Evolutionary conservation across 2,329 filamentous ascomycete species (phyloP).

Genomic region (Trichoderma sp.): DNA sequence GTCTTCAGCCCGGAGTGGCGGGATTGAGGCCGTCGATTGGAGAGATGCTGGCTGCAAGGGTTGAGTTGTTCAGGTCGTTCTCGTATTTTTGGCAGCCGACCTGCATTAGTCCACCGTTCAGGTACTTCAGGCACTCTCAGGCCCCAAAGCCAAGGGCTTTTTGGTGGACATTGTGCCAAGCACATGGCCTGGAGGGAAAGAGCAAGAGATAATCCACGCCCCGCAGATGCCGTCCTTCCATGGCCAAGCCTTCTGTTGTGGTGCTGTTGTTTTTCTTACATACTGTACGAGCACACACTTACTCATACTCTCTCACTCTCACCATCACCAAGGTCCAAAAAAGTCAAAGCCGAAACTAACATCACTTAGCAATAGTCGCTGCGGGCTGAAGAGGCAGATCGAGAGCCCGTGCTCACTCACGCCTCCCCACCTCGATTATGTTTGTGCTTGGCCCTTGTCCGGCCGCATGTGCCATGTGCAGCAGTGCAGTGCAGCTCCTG

Average conservation of each 20-base stretch:
- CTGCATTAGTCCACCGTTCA: slow-evolving; percentile 16
- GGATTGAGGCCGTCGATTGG: slow-evolving; percentile 20
- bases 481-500: neutral
- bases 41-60: slow-evolving; percentile 10
- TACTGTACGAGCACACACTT: neutral
- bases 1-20: slow-evolving; percentile 17
- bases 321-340: neutral
- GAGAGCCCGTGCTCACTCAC: neutral
- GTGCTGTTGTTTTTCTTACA: neutral
- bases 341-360: neutral
- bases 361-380: neutral
- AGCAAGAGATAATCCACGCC: neutral
- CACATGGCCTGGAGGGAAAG: neutral
- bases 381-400: slow-evolving; percentile 1
- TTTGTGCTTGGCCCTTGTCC: neutral
- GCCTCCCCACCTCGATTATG: neutral
- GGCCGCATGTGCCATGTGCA: neutral
- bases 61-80: slow-evolving; percentile 13
- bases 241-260: neutral
- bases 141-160: neutral
- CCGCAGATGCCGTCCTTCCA: neutral
- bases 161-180: neutral
- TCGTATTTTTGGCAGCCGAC: slow-evolving; percentile 26
- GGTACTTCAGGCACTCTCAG: neutral
- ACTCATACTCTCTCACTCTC: neutral